These are phyloP conservation scores for Schizopora paradoxa DNA, from an alignment of 1,284 basidiomycete genomes.

Conservation along the genomic window DNA sequence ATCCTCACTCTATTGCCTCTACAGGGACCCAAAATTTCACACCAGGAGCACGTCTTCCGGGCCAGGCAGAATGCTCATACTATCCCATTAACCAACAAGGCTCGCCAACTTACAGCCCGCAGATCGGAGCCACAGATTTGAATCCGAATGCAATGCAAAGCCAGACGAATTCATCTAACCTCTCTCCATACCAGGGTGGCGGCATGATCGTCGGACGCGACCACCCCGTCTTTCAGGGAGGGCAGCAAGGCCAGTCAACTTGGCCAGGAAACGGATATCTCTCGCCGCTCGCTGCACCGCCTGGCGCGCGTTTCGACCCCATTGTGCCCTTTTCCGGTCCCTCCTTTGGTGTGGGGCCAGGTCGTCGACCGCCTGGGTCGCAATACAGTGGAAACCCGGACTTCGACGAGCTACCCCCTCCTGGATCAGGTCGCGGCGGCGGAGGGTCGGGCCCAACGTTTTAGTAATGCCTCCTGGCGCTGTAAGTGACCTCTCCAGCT, in stretches of 20 bases:
- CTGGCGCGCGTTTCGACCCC: constrained; percentile 87
- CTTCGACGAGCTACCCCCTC: constrained; percentile 82
- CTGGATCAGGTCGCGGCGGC: constrained; percentile 29
- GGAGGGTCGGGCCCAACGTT: no score
- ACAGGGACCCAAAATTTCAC: constrained; percentile 49
- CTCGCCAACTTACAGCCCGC: constrained; percentile 45
- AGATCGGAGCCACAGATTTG: constrained; percentile 76
- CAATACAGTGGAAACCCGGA: constrained; percentile 55
- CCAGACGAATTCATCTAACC: constrained; percentile 52
- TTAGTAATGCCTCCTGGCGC: no score
- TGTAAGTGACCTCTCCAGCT: constrained; percentile 37
- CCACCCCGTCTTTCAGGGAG: constrained; percentile 70
- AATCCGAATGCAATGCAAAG: constrained; percentile 61
- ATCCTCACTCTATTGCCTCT: constrained; percentile 48
- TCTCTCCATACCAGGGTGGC: constrained; percentile 57
- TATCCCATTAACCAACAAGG: constrained; percentile 32
- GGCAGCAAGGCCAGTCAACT: constrained; percentile 39
- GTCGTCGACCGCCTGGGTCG: constrained; percentile 37
- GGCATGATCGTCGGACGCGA: constrained; percentile 88
- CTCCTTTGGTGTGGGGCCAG: constrained; percentile 29
- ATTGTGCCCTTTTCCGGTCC: constrained; percentile 41
- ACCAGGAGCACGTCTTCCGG: constrained; percentile 41
- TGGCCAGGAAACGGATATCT: constrained; percentile 82
- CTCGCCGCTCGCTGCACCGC: constrained; percentile 76
- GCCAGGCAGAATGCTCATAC: no score